Percentiles rank a stretch among this genome's conserved stretches.
phyloP scores from a whole-genome alignment of 164 flowering plant genomes.

The Pachysandra terminalis region DNA sequence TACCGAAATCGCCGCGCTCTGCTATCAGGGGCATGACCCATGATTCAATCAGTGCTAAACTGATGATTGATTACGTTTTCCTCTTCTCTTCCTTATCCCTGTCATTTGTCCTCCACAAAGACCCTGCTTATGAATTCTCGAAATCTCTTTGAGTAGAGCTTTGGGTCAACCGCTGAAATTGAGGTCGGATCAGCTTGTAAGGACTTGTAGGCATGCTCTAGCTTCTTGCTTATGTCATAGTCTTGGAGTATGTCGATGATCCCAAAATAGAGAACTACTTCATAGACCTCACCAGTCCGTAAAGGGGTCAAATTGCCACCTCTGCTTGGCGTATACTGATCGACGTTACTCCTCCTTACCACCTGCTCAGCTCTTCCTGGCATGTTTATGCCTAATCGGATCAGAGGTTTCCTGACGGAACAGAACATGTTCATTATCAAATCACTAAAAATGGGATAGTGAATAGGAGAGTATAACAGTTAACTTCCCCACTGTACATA shows the following conservation, averaged over 20 bases:
- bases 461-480: not conserved
- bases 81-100: not conserved
- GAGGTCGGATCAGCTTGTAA: slow-evolving; percentile 76
- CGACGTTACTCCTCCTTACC: slow-evolving; percentile 57
- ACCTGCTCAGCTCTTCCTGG: slow-evolving; percentile 74
- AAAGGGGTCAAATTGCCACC: slow-evolving; percentile 37
- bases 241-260: slow-evolving; percentile 88
- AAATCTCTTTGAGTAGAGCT: slow-evolving; percentile 80
- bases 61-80: not conserved
- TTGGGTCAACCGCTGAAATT: slow-evolving; percentile 89
- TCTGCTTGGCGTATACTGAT: slow-evolving; percentile 40
- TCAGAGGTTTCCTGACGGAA: slow-evolving; percentile 57
- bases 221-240: slow-evolving; percentile 83
- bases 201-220: slow-evolving; percentile 91
- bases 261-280: slow-evolving; percentile 79
- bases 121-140: slow-evolving; percentile 67
- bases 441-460: not conserved
- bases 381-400: slow-evolving; percentile 70
- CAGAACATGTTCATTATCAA: not conserved
- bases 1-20: not conserved
- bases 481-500: not conserved
- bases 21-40: not conserved
- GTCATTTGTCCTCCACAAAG: slow-evolving; percentile 47
- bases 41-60: not conserved
- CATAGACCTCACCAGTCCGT: slow-evolving; percentile 50